Conservation (phyloP, 108 stramenopile species). For the Nitzschia sp. region DNA sequence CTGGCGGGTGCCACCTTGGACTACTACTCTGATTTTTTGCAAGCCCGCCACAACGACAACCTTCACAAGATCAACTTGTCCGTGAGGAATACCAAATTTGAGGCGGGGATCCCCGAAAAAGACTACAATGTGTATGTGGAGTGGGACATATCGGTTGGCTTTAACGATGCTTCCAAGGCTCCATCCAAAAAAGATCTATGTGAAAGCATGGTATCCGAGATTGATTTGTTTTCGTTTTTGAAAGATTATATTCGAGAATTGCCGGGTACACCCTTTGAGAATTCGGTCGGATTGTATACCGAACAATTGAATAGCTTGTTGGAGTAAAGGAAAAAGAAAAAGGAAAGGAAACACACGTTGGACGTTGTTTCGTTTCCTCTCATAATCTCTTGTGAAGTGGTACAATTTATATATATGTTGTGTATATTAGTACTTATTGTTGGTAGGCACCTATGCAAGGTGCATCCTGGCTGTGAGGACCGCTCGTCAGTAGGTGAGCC, state of each 20-base stretch:
- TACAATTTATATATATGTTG: no score
- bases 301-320: conserved; percentile 3
- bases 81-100: conserved; percentile 7
- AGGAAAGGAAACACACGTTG: not conserved
- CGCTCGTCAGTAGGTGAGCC: no score
- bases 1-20: conserved; percentile 1
- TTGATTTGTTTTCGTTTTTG: conserved; percentile 12
- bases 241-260: conserved; percentile 6
- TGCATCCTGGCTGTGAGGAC: no score
- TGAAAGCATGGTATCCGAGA: not conserved
- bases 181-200: not conserved
- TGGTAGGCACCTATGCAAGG: no score
- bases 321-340: not conserved
- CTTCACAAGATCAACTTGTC: conserved; percentile 3
- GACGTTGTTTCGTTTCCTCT: no score
- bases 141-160: conserved; percentile 6
- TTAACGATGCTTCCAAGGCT: conserved; percentile 4
- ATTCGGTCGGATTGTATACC: conserved; percentile 14
- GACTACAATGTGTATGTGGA: conserved; percentile 15
- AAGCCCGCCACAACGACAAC: not conserved
- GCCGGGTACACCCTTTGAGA: conserved; percentile 6
- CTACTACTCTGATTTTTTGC: conserved; percentile 10
- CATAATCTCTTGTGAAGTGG: no score
- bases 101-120: conserved; percentile 7
- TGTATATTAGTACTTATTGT: no score